Evolutionary conservation across 192 early-diverging fungal genomes (phyloP).

Genomic region (Umbelopsis vinacea): DNA sequence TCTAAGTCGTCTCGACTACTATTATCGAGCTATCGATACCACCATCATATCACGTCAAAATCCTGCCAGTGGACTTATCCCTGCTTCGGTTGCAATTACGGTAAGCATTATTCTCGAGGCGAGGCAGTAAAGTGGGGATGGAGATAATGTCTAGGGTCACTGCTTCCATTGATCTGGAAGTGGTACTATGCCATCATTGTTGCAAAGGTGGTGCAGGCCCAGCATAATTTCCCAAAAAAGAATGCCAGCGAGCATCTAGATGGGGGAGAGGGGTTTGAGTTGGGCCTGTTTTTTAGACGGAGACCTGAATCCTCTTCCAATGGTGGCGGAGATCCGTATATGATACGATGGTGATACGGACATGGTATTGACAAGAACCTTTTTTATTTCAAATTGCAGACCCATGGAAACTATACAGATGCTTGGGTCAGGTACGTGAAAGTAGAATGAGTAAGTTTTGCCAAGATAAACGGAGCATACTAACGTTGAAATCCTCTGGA

Average conservation of each 20-base stretch:
- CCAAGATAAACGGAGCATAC: too few species aligned
- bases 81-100: conserved; percentile 85
- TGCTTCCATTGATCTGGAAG: too few species aligned
- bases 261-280: too few species aligned
- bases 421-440: conserved; percentile 83
- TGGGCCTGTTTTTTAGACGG: background rate
- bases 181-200: background rate
- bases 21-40: conserved; percentile 71
- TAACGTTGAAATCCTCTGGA: background rate
- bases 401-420: conserved; percentile 88
- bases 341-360: background rate
- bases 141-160: background rate
- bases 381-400: conserved; percentile 33
- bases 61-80: conserved; percentile 82
- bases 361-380: background rate
- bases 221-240: background rate
- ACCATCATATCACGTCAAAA: conserved; percentile 83
- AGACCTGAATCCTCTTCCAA: background rate
- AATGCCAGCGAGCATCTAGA: background rate
- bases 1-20: conserved; percentile 67
- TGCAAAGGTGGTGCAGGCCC: background rate
- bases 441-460: too few species aligned
- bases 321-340: conserved; percentile 11
- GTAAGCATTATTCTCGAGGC: conserved; percentile 28
- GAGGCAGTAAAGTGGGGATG: background rate